Percentiles rank a stretch among this genome's conserved stretches.
phyloP scores from a whole-genome alignment of 371 early-diverging fungal species.

The Mortierella sp. region DNA sequence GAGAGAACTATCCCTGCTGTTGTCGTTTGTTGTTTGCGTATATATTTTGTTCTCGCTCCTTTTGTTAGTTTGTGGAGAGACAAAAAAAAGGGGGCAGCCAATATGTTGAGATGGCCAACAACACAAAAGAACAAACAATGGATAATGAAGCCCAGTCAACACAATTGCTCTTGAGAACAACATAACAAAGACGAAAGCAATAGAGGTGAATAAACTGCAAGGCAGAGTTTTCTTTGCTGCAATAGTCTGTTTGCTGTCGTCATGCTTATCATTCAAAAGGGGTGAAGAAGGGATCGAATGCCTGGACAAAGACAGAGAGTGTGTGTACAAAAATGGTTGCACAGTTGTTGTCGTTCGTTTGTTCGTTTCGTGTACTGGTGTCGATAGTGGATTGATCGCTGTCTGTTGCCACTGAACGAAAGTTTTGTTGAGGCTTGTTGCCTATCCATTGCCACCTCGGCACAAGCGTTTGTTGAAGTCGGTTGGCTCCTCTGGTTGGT shows the following conservation, averaged over 20 bases:
- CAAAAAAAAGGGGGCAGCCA: slow-evolving; percentile 5
- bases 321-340: neutral
- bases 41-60: neutral
- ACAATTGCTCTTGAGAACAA: neutral
- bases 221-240: neutral
- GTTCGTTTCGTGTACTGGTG: neutral
- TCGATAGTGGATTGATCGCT: neutral
- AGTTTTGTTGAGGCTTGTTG: too few relatives aligned
- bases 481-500: neutral
- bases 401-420: neutral
- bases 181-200: neutral
- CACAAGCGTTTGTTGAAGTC: neutral
- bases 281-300: neutral
- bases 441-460: too few relatives aligned
- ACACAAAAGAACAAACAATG: neutral
- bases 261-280: slow-evolving; percentile 2
- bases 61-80: slow-evolving; percentile 5
- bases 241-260: slow-evolving; percentile 1
- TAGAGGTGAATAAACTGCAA: neutral
- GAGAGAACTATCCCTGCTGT: neutral
- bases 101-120: neutral
- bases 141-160: neutral
- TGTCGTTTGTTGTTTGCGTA: neutral
- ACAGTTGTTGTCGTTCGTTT: neutral
- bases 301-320: neutral